phyloP scores from a whole-genome alignment of 169 alveolate genomes.

The Plasmodium fragile region DNA sequence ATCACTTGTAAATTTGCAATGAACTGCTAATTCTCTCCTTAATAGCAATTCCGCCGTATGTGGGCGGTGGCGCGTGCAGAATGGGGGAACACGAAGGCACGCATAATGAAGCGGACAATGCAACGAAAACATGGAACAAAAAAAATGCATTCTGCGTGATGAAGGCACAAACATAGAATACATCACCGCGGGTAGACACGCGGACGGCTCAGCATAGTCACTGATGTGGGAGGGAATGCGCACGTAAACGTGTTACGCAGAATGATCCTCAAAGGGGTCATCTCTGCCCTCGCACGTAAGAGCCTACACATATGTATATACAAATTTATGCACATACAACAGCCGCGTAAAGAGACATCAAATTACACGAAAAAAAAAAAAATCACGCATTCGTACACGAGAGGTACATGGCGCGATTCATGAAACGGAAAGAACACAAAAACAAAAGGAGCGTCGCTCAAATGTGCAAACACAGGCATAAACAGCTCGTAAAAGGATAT shows the following conservation, averaged over 20 bases:
- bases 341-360: neutral
- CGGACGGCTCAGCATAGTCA: neutral
- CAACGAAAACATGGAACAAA: neutral
- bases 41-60: slow-evolving; percentile 24
- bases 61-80: neutral
- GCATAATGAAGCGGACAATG: neutral
- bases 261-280: neutral
- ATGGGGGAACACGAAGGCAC: neutral
- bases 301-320: neutral
- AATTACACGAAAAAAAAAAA: neutral
- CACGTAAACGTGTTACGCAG: neutral
- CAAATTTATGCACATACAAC: neutral
- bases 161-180: neutral
- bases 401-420: neutral
- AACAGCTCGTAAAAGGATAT: neutral
- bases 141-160: neutral
- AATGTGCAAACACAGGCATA: neutral
- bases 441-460: neutral
- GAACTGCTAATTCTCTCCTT: slow-evolving; percentile 53
- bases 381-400: neutral
- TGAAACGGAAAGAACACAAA: neutral
- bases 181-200: neutral
- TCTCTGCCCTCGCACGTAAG: neutral
- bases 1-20: slow-evolving; percentile 77
- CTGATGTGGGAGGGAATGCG: neutral